Conservation (phyloP, 208 protist species). For the Acanthamoeba lenticulata region DNA sequence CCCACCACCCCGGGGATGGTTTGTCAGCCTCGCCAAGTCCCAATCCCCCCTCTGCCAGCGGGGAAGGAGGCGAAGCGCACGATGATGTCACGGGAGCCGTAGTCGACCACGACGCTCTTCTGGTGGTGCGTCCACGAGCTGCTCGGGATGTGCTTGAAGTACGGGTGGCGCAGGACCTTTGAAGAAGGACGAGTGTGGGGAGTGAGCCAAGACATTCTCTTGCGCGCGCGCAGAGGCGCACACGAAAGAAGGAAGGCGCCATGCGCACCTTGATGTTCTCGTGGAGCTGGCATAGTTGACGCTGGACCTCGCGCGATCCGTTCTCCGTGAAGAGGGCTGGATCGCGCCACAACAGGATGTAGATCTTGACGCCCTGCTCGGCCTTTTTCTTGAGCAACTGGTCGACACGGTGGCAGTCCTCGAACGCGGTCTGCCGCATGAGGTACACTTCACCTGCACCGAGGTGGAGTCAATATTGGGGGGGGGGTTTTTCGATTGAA, state of each 20-base stretch:
- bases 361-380: constrained; percentile 48
- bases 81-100: constrained; percentile 3
- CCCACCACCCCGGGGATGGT: neutral
- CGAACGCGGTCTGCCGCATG: neutral
- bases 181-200: neutral
- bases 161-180: constrained; percentile 35
- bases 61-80: neutral
- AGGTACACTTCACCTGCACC: constrained; percentile 45
- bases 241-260: neutral
- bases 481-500: neutral
- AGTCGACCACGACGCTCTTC: constrained; percentile 69
- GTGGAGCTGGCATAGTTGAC: neutral
- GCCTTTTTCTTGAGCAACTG: constrained; percentile 49
- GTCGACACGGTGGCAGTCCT: constrained; percentile 35
- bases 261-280: constrained; percentile 43
- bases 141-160: constrained; percentile 34
- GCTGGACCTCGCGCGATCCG: neutral
- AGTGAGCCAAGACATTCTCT: neutral
- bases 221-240: neutral
- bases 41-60: neutral
- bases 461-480: no score
- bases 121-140: constrained; percentile 64
- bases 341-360: constrained; percentile 60
- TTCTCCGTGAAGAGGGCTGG: constrained; percentile 1
- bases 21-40: no score